Percentiles rank a stretch among this genome's conserved stretches.
phyloP scores from a whole-genome alignment of 495 filamentous ascomycete genomes.

The Mytilinidion resinicola region DNA sequence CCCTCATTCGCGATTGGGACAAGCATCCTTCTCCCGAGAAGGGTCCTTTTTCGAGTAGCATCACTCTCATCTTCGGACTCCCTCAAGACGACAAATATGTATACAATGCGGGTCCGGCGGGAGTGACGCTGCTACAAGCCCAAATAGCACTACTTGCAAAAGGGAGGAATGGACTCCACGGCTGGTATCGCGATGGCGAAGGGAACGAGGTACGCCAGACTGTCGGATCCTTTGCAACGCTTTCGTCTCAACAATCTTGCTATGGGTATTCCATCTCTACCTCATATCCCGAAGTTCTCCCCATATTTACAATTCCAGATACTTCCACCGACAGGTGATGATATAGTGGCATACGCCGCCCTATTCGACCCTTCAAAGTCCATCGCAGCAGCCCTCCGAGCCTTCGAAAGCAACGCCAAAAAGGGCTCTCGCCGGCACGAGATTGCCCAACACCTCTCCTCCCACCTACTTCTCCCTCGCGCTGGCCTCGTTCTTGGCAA shows the following conservation, averaged over 20 bases:
- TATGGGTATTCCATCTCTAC: too few relatives aligned
- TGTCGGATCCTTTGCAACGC: not conserved
- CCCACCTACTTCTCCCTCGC: constrained; percentile 20
- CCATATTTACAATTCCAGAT: constrained; percentile 27
- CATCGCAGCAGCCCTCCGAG: constrained; percentile 47
- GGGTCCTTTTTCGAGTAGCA: constrained; percentile 42
- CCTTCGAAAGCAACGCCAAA: constrained; percentile 52
- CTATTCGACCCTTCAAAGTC: constrained; percentile 49
- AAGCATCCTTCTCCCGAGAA: constrained; percentile 24
- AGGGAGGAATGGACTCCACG: constrained; percentile 39
- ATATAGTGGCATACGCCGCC: constrained; percentile 52
- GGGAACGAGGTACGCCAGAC: constrained; percentile 28
- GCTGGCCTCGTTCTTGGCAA: constrained; percentile 27
- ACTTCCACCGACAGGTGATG: constrained; percentile 40
- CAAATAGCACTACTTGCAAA: constrained; percentile 47
- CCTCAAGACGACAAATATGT: constrained; percentile 45
- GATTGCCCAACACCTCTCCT: constrained; percentile 46
- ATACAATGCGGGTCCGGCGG: constrained; percentile 45
- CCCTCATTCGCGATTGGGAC: constrained; percentile 35
- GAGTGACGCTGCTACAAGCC: constrained; percentile 46
- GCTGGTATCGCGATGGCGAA: constrained; percentile 38
- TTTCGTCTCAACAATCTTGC: too few relatives aligned
- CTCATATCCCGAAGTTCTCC: not conserved
- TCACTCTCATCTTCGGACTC: constrained; percentile 48
- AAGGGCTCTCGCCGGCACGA: constrained; percentile 46